These are phyloP conservation scores for Exserohilum turcica DNA, from an alignment of 2,329 filamentous ascomycete genomes.

Conservation along the genomic window DNA sequence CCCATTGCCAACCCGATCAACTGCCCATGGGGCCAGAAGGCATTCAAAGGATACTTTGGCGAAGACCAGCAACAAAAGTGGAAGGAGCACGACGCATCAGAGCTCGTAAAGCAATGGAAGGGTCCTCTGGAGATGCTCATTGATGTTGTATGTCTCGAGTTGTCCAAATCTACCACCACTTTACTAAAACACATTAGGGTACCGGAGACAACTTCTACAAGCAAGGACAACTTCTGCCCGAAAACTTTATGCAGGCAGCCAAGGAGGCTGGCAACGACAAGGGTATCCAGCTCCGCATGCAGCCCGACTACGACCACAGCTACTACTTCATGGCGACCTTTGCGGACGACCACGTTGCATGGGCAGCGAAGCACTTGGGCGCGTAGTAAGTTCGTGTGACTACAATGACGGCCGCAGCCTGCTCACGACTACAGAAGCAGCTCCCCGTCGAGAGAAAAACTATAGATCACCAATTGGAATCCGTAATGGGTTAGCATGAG, in stretches of 20 bases:
- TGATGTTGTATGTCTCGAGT: constrained; percentile 70
- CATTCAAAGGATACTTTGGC: constrained; percentile 89
- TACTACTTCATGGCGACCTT: constrained; percentile 97
- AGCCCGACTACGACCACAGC: constrained; percentile 92
- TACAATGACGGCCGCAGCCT: constrained; percentile 1
- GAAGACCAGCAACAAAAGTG: constrained; percentile 73
- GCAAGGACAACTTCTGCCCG: constrained; percentile 86
- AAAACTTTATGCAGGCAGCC: constrained; percentile 84
- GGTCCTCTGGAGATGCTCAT: constrained; percentile 77
- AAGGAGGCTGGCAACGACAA: constrained; percentile 72
- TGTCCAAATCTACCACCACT: neutral
- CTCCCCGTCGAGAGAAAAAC: constrained; percentile 28
- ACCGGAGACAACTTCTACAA: constrained; percentile 97
- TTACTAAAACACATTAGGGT: constrained; percentile 59
- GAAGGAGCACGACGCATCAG: constrained; percentile 89
- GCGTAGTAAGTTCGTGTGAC: constrained; percentile 52
- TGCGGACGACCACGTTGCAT: constrained; percentile 85
- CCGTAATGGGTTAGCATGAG: neutral
- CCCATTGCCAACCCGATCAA: constrained; percentile 85
- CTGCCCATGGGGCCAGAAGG: constrained; percentile 95
- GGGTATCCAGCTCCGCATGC: constrained; percentile 79
- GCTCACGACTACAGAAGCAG: constrained; percentile 45
- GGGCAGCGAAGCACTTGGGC: constrained; percentile 84
- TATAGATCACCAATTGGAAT: constrained; percentile 21
- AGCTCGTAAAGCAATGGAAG: constrained; percentile 79